Percentiles rank a stretch among this genome's conserved stretches.
These are phyloP conservation scores for Brettanomyces sp. DNA, from an alignment of 805 yeast genomes.

Conservation along the genomic window DNA sequence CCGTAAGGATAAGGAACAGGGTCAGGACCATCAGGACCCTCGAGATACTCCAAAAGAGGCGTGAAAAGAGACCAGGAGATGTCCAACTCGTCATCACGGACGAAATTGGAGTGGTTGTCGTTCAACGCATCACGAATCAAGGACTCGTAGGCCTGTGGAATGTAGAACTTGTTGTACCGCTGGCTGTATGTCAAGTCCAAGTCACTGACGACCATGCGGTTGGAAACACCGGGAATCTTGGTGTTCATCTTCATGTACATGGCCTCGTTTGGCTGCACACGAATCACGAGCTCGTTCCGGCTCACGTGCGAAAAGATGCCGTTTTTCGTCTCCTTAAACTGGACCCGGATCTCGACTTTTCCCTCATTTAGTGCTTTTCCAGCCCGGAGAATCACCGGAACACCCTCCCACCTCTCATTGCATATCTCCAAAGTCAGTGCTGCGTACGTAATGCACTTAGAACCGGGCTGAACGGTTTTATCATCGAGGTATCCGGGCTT, in stretches of 20 bases:
- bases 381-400: constrained; percentile 90
- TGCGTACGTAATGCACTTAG: constrained; percentile 89
- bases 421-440: constrained; percentile 70
- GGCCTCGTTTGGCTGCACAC: constrained; percentile 93
- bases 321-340: constrained; percentile 76
- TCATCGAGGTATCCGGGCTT: constrained; percentile 92
- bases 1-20: constrained; percentile 80
- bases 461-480: constrained; percentile 70
- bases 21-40: constrained; percentile 56
- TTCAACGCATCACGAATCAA: constrained; percentile 81
- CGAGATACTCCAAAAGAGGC: constrained; percentile 76
- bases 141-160: constrained; percentile 97
- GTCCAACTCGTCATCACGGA: constrained; percentile 94
- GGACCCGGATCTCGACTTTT: constrained; percentile 91
- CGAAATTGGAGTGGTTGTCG: constrained; percentile 96
- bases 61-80: constrained; percentile 90
- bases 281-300: constrained; percentile 86
- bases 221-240: constrained; percentile 86
- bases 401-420: constrained; percentile 98
- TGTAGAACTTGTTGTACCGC: constrained; percentile 74
- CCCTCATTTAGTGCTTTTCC: constrained; percentile 96
- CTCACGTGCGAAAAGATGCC: constrained; percentile 77
- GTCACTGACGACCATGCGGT: constrained; percentile 76
- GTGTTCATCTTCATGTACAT: constrained; percentile 88
- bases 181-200: constrained; percentile 78